Percentiles rank a stretch among this genome's conserved stretches.
Evolutionary conservation across 768 basidiomycete genomes (phyloP).

Genomic region (Gyrodon lividus): DNA sequence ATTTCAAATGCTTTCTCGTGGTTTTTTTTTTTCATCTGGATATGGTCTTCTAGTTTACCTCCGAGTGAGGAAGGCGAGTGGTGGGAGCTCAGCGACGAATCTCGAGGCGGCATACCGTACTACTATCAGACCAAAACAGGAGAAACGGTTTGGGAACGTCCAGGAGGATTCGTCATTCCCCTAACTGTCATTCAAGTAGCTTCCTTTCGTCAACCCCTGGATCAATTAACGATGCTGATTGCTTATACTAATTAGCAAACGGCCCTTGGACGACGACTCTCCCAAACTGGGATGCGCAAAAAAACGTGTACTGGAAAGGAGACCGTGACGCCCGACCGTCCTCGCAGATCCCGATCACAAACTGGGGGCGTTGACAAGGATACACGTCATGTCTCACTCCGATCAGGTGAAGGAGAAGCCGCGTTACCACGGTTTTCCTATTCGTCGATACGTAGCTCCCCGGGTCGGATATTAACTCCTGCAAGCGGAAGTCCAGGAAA

Average conservation of each 20-base stretch:
- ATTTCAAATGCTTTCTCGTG: constrained; percentile 19
- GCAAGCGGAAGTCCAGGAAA: constrained; percentile 26
- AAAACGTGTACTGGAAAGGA: constrained; percentile 9
- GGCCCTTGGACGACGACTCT: constrained; percentile 67
- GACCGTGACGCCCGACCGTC: constrained; percentile 26
- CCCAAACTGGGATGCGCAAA: constrained; percentile 45
- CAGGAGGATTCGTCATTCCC: constrained; percentile 86
- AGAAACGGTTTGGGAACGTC: constrained; percentile 92
- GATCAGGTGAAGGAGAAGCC: constrained; percentile 26
- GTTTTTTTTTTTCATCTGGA: constrained; percentile 9
- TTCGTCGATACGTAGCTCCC: constrained; percentile 34
- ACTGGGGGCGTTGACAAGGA: constrained; percentile 34
- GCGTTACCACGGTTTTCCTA: constrained; percentile 29
- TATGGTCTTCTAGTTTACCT: constrained; percentile 55
- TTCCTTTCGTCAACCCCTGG: constrained; percentile 1
- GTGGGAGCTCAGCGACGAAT: constrained; percentile 92
- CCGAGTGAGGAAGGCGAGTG: constrained; percentile 85
- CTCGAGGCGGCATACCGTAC: constrained; percentile 80
- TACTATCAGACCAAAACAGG: constrained; percentile 93
- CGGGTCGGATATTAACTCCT: constrained; percentile 29
- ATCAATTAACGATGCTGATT: constrained; percentile 4
- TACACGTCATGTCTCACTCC: constrained; percentile 30
- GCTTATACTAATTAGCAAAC: constrained; percentile 51
- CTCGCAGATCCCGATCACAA: constrained; percentile 39
- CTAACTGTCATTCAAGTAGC: constrained; percentile 81